Evolutionary conservation across 1,139 yeast genomes (phyloP).

Genomic region (Taphrina populina): DNA sequence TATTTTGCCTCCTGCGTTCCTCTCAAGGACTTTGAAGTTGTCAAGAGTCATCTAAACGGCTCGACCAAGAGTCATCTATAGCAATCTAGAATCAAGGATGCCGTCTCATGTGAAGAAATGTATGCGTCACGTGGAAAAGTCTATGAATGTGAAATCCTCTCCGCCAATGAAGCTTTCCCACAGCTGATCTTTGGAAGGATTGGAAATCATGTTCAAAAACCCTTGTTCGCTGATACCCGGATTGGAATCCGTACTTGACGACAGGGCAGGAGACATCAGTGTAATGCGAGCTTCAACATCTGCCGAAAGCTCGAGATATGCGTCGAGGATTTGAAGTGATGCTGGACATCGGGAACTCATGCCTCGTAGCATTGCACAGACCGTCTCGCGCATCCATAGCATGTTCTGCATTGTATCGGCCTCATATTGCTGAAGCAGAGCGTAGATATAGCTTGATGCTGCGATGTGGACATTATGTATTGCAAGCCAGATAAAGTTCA

Average conservation of each 20-base stretch:
- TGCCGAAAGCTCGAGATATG: conserved; percentile 8
- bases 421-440: conserved; percentile 7
- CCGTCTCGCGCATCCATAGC: conserved; percentile 5
- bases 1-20: conserved; percentile 10
- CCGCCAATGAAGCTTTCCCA: conserved; percentile 27
- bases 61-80: background rate
- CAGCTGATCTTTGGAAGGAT: conserved; percentile 4
- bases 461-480: conserved; percentile 87
- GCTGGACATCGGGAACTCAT: conserved; percentile 32
- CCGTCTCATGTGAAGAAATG: background rate
- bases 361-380: conserved; percentile 22
- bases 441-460: conserved; percentile 43
- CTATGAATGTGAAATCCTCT: conserved; percentile 25
- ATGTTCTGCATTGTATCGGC: background rate
- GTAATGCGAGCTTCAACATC: conserved; percentile 16
- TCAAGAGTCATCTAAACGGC: background rate
- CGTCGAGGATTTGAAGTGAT: conserved; percentile 15
- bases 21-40: background rate
- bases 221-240: conserved; percentile 1
- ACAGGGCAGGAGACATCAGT: background rate
- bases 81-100: background rate
- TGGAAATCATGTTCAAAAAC: conserved; percentile 18
- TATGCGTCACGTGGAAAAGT: conserved; percentile 2
- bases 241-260: background rate
- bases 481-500: conserved; percentile 92